Evolutionary conservation across 2,329 filamentous ascomycete genomes (phyloP).

Genomic region (Xylaria sp.): DNA sequence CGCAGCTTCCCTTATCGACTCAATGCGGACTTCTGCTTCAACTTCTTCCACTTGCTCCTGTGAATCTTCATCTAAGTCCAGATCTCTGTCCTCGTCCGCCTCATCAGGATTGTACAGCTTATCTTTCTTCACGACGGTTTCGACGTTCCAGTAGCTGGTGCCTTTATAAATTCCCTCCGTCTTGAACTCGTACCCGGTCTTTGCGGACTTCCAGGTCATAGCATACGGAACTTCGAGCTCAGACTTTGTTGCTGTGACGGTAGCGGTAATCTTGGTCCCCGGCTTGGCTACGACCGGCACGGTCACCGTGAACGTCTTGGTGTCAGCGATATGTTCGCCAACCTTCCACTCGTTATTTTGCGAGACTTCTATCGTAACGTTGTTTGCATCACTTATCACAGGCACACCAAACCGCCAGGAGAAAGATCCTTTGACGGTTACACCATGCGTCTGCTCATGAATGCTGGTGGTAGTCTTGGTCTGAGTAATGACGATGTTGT

Average conservation of each 20-base stretch:
- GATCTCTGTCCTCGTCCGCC: background rate
- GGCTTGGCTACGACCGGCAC: background rate
- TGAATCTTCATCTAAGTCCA: background rate
- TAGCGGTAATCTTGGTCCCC: background rate
- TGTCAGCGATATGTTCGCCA: background rate
- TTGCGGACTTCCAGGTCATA: background rate
- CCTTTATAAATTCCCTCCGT: background rate
- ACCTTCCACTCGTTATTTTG: background rate
- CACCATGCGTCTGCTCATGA: background rate
- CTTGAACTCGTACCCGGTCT: background rate
- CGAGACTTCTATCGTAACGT: background rate
- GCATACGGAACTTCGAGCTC: background rate
- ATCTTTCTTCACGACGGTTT: background rate
- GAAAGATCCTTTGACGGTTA: background rate
- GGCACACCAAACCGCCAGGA: background rate
- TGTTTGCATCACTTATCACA: background rate
- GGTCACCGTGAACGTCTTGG: background rate
- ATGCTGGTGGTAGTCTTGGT: background rate
- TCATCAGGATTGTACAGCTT: background rate
- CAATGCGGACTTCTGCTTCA: background rate
- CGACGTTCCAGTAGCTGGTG: constrained; percentile 1
- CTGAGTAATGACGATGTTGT: background rate
- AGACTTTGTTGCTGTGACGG: background rate
- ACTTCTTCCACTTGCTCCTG: background rate
- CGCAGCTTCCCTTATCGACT: background rate